phyloP scores from a whole-genome alignment of 169 alveolate genomes.

The Eimeria nieschulzi region DNA sequence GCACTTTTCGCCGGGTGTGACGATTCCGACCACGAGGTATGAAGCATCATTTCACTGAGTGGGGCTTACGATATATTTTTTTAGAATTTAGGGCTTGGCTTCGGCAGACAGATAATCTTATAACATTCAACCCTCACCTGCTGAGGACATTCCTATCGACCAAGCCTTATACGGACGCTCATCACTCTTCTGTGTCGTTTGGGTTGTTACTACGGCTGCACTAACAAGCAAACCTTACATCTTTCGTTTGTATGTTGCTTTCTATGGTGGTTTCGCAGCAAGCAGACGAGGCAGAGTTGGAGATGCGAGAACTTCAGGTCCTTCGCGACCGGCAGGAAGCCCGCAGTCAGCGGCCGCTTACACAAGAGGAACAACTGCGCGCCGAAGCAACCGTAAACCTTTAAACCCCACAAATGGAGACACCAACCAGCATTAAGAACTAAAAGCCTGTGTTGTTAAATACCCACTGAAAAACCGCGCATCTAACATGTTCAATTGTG shows the following conservation, averaged over 20 bases:
- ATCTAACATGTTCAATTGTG: neutral
- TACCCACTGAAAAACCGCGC: neutral
- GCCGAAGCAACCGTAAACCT: constrained; percentile 78
- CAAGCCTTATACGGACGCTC: too few species aligned
- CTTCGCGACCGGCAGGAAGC: constrained; percentile 82
- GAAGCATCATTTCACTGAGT: neutral
- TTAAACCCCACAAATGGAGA: neutral
- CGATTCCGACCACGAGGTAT: constrained; percentile 49
- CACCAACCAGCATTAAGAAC: too few species aligned
- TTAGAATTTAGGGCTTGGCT: too few species aligned
- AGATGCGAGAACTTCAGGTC: constrained; percentile 80
- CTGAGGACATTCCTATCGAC: too few species aligned
- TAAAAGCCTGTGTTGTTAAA: too few species aligned
- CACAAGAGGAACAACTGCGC: constrained; percentile 82
- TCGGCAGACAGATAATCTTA: too few species aligned
- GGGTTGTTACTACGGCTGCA: too few species aligned
- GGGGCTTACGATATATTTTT: too few species aligned
- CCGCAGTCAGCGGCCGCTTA: constrained; percentile 78
- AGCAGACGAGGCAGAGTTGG: constrained; percentile 79
- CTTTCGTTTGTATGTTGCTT: too few species aligned
- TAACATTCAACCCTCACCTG: too few species aligned
- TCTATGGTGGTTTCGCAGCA: constrained; percentile 5
- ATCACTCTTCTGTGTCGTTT: too few species aligned
- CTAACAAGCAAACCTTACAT: too few species aligned
- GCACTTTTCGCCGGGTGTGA: constrained; percentile 58